phyloP scores from a whole-genome alignment of 306 rosid species.

The Hippophae rhamnoides region DNA sequence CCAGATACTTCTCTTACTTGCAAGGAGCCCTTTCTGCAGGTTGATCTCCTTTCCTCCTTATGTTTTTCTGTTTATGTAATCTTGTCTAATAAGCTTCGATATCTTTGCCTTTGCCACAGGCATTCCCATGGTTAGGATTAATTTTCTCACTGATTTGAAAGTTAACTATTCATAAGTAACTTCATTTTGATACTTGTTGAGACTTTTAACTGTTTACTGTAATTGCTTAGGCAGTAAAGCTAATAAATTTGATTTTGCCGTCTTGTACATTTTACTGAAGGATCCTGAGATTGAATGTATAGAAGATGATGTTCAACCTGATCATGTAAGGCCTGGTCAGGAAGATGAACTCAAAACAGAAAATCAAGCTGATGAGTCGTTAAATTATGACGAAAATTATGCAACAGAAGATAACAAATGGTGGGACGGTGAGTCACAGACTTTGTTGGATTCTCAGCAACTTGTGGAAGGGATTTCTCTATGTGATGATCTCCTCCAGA shows the following conservation, averaged over 20 bases:
- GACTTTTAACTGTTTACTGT: too few relatives aligned
- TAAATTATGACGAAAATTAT: slow-evolving; percentile 26
- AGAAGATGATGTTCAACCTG: slow-evolving; percentile 37
- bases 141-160: too few relatives aligned
- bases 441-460: slow-evolving; percentile 68
- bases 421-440: slow-evolving; percentile 88
- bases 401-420: slow-evolving; percentile 53
- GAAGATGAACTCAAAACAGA: slow-evolving; percentile 22
- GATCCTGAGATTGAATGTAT: slow-evolving; percentile 12
- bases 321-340: slow-evolving; percentile 22
- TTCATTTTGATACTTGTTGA: too few relatives aligned
- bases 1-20: slow-evolving; percentile 15
- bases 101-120: background rate
- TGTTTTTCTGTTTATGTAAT: background rate
- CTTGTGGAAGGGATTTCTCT: slow-evolving; percentile 36
- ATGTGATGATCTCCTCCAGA: slow-evolving; percentile 63
- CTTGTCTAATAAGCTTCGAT: background rate
- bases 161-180: too few relatives aligned
- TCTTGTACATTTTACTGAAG: slow-evolving; percentile 14
- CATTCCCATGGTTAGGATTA: background rate
- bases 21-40: slow-evolving; percentile 32
- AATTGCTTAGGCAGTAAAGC: too few relatives aligned
- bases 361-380: slow-evolving; percentile 22
- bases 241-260: slow-evolving; percentile 6
- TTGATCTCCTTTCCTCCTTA: slow-evolving; percentile 6